phyloP scores from a whole-genome alignment of 2,329 filamentous ascomycete genomes.

The Teratosphaeria gauchensis region DNA sequence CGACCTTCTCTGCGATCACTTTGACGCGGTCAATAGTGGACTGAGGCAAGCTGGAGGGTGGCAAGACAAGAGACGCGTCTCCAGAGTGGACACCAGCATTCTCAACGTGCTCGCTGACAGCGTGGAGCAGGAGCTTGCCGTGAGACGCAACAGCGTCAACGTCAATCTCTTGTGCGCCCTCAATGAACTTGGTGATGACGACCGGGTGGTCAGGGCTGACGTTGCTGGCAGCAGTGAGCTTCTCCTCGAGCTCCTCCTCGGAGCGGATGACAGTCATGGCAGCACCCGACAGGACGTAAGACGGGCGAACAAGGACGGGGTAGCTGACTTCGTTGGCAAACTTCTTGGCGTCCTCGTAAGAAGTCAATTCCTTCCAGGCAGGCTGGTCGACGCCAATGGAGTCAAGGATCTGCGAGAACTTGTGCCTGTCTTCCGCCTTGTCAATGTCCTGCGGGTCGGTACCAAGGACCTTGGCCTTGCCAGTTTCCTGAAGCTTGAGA shows the following conservation, averaged over 20 bases:
- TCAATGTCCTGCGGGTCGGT: conserved; percentile 92
- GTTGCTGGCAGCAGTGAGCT: conserved; percentile 78
- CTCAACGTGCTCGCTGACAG: conserved; percentile 91
- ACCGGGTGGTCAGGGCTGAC: conserved; percentile 96
- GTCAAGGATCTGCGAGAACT: conserved; percentile 95
- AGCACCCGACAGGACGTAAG: conserved; percentile 91
- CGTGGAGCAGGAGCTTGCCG: conserved; percentile 81
- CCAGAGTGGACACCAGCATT: conserved; percentile 97
- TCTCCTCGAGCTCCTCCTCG: conserved; percentile 83
- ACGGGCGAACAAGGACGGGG: conserved; percentile 88
- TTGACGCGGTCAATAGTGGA: conserved; percentile 76
- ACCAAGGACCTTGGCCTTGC: conserved; percentile 81
- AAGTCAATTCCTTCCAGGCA: conserved; percentile 94
- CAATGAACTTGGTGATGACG: conserved; percentile 97
- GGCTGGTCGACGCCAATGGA: conserved; percentile 96
- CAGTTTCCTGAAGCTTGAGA: conserved; percentile 81
- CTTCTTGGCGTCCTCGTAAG: conserved; percentile 72
- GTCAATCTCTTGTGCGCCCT: conserved; percentile 92
- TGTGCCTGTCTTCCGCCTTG: conserved; percentile 94
- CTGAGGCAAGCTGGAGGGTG: conserved; percentile 70
- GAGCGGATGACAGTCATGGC: conserved; percentile 96
- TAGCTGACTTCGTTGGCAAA: conserved; percentile 83
- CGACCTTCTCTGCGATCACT: conserved; percentile 92
- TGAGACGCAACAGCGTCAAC: conserved; percentile 84
- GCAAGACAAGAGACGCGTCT: conserved; percentile 88